phyloP scores from a whole-genome alignment of 805 yeast species.

The Yamadazyma ubonensis region DNA sequence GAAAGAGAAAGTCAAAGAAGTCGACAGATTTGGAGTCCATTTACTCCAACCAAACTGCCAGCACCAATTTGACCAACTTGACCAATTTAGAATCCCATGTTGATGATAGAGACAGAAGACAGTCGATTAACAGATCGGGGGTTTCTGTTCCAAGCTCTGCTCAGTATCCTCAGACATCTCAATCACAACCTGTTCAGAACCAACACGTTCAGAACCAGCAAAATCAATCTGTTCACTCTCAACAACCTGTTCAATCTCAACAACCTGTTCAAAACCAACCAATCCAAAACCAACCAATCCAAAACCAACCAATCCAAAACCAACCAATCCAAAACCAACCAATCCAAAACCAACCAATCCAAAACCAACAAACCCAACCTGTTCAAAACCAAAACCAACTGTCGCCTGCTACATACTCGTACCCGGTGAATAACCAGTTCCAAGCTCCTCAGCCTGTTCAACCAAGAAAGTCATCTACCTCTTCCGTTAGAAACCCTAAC shows the following conservation, averaged over 20 bases:
- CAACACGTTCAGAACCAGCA: no score
- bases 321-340: not conserved
- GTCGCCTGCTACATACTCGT: no score
- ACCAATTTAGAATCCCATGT: slow-evolving; percentile 11
- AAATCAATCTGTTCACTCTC: no score
- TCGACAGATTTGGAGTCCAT: slow-evolving; percentile 31
- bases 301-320: not conserved
- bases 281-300: not conserved
- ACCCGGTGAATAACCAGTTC: slow-evolving; percentile 1
- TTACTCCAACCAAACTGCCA: slow-evolving; percentile 17
- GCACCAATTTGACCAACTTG: slow-evolving; percentile 19
- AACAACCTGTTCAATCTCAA: not conserved
- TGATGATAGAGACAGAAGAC: not conserved
- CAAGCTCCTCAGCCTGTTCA: not conserved
- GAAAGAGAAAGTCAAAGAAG: slow-evolving; percentile 37
- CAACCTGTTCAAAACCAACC: no score
- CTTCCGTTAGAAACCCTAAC: slow-evolving; percentile 1
- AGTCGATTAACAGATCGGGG: no score
- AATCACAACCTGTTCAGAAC: no score
- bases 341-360: not conserved
- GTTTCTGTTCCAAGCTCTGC: no score
- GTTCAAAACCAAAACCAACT: no score
- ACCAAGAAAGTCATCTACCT: slow-evolving; percentile 3
- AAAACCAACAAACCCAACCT: no score
- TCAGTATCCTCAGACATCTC: no score